These are phyloP conservation scores for Beauveria australis DNA, from an alignment of 2,329 filamentous ascomycete species.

Conservation along the genomic window DNA sequence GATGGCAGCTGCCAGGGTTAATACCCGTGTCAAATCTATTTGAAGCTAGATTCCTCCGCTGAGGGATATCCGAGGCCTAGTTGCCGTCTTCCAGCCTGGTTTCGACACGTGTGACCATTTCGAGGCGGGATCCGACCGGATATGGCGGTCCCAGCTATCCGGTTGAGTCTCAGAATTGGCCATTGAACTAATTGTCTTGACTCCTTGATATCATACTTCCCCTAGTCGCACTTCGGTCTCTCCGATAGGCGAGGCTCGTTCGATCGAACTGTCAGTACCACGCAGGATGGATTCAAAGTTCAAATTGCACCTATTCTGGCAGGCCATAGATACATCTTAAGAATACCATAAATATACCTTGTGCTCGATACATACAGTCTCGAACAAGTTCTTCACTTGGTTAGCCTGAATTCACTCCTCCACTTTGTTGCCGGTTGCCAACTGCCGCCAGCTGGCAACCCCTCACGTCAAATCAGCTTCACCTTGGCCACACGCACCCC, in stretches of 20 bases:
- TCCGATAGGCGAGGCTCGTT: neutral
- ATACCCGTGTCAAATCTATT: neutral
- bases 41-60: neutral
- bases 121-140: neutral
- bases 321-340: neutral
- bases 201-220: neutral
- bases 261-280: neutral
- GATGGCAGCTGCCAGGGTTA: neutral
- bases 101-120: neutral
- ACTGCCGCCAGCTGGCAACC: conserved; percentile 8
- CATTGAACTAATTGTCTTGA: too few relatives aligned
- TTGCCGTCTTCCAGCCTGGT: neutral
- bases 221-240: too few relatives aligned
- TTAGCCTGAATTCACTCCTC: neutral
- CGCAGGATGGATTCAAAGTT: neutral
- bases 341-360: neutral
- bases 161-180: neutral
- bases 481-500: neutral
- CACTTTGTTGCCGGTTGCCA: conserved; percentile 4
- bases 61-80: neutral
- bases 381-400: neutral
- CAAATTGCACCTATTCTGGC: neutral
- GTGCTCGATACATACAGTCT: neutral
- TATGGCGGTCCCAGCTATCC: neutral
- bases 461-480: conserved; percentile 9